phyloP scores from a whole-genome alignment of 2,329 filamentous ascomycete genomes.

The Fusarium begoniae region DNA sequence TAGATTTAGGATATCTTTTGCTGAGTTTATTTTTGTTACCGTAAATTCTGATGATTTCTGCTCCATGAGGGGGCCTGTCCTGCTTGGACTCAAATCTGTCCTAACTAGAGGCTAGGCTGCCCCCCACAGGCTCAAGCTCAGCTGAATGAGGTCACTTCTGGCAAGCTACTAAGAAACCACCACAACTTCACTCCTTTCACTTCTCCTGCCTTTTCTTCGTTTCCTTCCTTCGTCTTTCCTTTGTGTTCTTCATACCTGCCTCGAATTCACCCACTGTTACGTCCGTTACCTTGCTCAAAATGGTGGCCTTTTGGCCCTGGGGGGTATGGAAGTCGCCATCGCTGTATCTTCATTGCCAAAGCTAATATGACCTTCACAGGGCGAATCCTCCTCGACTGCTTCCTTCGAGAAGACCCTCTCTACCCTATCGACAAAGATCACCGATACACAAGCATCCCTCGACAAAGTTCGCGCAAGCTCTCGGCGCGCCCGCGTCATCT shows the following conservation, averaged over 20 bases:
- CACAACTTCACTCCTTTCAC: not conserved
- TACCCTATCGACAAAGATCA: conserved; percentile 82
- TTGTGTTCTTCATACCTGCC: conserved; percentile 3
- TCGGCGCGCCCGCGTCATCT: conserved; percentile 83
- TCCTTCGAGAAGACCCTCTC: conserved; percentile 94
- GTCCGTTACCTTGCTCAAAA: conserved; percentile 49
- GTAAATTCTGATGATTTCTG: no score
- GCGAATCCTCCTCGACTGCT: conserved; percentile 82
- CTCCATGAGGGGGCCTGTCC: not conserved
- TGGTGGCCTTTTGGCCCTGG: conserved; percentile 91
- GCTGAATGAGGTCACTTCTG: conserved; percentile 27
- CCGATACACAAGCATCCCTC: conserved; percentile 75
- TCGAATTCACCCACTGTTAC: conserved; percentile 3
- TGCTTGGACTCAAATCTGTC: not conserved
- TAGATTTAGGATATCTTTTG: no score
- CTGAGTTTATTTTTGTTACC: no score
- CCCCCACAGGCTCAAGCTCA: conserved; percentile 18
- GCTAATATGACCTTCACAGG: conserved; percentile 58
- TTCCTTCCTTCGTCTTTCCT: conserved; percentile 10
- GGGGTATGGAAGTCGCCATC: conserved; percentile 64
- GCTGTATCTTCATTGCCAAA: not conserved
- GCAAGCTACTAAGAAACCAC: not conserved
- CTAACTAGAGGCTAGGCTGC: not conserved
- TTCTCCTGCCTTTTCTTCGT: conserved; percentile 1
- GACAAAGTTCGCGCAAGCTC: conserved; percentile 77